Evolutionary conservation across 106 monocot species (phyloP), one percentile per base, ranked within the genome.

Genomic region (Acorus gramineus): DNA sequence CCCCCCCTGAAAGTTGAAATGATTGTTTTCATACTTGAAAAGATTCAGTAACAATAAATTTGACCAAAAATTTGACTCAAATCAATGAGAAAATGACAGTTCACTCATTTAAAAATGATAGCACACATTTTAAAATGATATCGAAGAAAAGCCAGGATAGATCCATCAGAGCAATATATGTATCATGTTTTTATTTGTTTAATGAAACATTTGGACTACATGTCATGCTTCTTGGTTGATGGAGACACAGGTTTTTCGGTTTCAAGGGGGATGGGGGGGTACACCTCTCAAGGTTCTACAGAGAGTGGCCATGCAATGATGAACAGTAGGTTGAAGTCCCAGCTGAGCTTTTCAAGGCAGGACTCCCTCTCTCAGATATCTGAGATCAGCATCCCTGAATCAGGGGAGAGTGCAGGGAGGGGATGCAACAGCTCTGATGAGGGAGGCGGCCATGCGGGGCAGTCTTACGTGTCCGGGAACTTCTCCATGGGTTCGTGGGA

Each of bases 401-500:
- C 77, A 12, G 74, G 65, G 49, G 84, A 83, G 45, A 75, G 66
- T 14, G 43, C 72, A 2, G 71, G 54, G 11, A 56, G 71, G 12
- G 51, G 28, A 28, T 28, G 73, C 8, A 74, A 74, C 46, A 78
- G 68, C 57, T 76, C 80, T 2, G 81, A 76, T 13, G 84, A 75
- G 57, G 28, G 71, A 4, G 64, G 56, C 55, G 74, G 76, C 3
- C 71, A 75, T 43, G 62, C 66, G 8, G 66, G 67, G 4, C 77
- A 69, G 42, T 61, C 77, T 28, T 83, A 71, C 59, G 62, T 76
- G 7, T 75, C 84, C 11, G 73, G 72, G 52, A 80, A 77, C 60
- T 80, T 75, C 62, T 75, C 71, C 1, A 71, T 86, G 10, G 76
- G 81, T 6, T 79, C 92, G 4, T 92, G 92, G 87, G 92, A 93